A percentile compares a stretch with the other conserved stretches of the same genome.
These are phyloP conservation scores for Cochlearia excelsa DNA, from an alignment of 345 rosid species.

Conservation along the genomic window DNA sequence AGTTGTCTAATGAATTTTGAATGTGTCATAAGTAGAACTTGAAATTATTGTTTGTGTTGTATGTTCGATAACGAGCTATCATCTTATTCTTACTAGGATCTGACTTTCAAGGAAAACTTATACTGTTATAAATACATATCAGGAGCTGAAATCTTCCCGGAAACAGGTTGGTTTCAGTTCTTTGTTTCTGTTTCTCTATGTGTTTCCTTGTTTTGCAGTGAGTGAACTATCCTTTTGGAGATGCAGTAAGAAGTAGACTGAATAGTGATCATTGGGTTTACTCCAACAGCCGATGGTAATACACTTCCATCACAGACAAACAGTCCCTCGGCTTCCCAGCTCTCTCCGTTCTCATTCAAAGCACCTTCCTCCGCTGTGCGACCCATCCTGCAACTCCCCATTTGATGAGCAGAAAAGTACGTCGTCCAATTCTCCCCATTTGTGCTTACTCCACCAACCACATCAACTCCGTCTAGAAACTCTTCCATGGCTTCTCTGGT, in stretches of 20 bases:
- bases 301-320: conserved; percentile 63
- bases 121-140: too few species aligned
- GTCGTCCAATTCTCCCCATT: conserved; percentile 41
- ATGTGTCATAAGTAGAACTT: too few species aligned
- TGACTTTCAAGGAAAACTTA: too few species aligned
- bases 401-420: conserved; percentile 57
- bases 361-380: conserved; percentile 46
- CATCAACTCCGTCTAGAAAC: conserved; percentile 45
- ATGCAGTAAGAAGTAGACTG: conserved; percentile 54
- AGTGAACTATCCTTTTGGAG: conserved; percentile 34
- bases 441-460: conserved; percentile 39
- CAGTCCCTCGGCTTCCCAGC: conserved; percentile 64
- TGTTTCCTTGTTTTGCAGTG: conserved; percentile 6
- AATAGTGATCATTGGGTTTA: conserved; percentile 69
- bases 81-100: too few species aligned
- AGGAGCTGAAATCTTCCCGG: too few species aligned
- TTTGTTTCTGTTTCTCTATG: not conserved
- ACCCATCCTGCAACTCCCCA: conserved; percentile 78
- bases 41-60: too few species aligned
- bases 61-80: too few species aligned
- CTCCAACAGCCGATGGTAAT: conserved; percentile 63
- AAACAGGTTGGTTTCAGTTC: not conserved
- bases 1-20: too few species aligned
- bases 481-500: conserved; percentile 41
- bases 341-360: conserved; percentile 58